phyloP scores from a whole-genome alignment of 2,329 filamentous ascomycete species.

The Fusarium denticulatum region DNA sequence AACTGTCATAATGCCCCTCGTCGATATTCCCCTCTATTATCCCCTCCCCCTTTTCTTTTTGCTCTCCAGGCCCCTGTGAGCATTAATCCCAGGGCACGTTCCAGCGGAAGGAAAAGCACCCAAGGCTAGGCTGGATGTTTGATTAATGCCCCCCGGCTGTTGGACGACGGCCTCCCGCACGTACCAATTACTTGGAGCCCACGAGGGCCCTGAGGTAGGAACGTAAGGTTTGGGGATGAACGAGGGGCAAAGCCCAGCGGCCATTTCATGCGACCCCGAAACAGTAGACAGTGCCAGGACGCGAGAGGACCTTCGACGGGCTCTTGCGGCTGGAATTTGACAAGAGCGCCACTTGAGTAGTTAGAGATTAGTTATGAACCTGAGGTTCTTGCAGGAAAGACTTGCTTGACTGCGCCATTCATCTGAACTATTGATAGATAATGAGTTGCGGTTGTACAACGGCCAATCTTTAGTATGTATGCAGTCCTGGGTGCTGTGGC shows the following conservation, averaged over 20 bases:
- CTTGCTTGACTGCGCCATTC: constrained; percentile 1
- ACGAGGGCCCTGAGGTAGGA: constrained; percentile 28
- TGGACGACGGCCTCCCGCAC: constrained; percentile 40
- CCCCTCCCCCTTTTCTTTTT: constrained; percentile 30
- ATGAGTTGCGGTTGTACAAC: neutral
- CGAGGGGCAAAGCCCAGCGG: constrained; percentile 35
- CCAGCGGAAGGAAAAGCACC: constrained; percentile 32
- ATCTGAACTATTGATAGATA: constrained; percentile 12
- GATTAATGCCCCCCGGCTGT: constrained; percentile 41
- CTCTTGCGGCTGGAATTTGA: constrained; percentile 18
- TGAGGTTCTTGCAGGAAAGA: neutral
- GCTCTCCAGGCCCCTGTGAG: constrained; percentile 22
- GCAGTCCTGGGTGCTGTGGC: constrained; percentile 7
- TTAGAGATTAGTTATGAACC: neutral
- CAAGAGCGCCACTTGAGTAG: constrained; percentile 24
- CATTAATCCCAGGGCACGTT: constrained; percentile 37
- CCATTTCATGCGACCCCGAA: constrained; percentile 41
- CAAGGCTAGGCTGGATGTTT: constrained; percentile 39
- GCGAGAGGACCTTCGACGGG: constrained; percentile 17
- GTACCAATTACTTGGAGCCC: constrained; percentile 17
- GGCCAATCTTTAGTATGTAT: neutral
- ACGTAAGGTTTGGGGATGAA: constrained; percentile 20
- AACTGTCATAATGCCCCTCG: constrained; percentile 21
- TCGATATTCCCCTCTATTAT: constrained; percentile 4
- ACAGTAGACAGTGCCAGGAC: constrained; percentile 29